Base-by-base conservation (phyloP, 495 filamentous ascomycete genomes). In the Neurospora sp. region DNA sequence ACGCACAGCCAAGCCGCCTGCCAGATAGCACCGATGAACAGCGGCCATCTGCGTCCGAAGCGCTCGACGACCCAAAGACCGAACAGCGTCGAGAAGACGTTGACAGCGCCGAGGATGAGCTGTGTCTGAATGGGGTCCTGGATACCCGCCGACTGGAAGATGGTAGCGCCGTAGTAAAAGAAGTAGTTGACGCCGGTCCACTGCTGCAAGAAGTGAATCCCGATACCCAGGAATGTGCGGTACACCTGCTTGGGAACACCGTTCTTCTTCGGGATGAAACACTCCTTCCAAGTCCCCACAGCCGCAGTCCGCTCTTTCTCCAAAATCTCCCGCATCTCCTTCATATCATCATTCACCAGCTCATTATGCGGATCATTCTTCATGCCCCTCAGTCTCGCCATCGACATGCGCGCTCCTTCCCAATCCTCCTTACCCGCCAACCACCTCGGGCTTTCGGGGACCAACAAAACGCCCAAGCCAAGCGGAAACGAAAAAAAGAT, bases 31-130 rank as follows among this genome's bases (percentile, higher is more conserved):
- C 91, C 90, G 39, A 86, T 77, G 76, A 92, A 88, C 14, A 94
- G 83, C 46, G 86, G 87, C 72, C 86, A 86, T 59, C 92, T 89
- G 46, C 92, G 90, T 71, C 91, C 90, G 69, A 85, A 90, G 73
- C 74, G 75, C 80, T 93, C 90, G 18, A 92, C 91, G 69, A 92
- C 83, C 75, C 89, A 92, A 20, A 94, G 85, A 74, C 90, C 91
- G 16, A 88, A 83, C 54, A 93, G 83, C 44, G 92, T 92, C 75
- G 87, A 86, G 70, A 82, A 86, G 71, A 94, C 89, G 82, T 94
- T 94, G 76, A 94, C 90, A 20, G 86, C 86, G 73, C 89, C 90
- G 1, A 92, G 84, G 73, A 93, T 92, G 78, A 93, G 89, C 77
- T 88, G 87, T 20, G 89, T 91, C 40, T 89, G 82, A 79, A 90